These are phyloP conservation scores for Cetraspora pellucida DNA, from an alignment of 192 early-diverging fungal species.

Conservation along the genomic window DNA sequence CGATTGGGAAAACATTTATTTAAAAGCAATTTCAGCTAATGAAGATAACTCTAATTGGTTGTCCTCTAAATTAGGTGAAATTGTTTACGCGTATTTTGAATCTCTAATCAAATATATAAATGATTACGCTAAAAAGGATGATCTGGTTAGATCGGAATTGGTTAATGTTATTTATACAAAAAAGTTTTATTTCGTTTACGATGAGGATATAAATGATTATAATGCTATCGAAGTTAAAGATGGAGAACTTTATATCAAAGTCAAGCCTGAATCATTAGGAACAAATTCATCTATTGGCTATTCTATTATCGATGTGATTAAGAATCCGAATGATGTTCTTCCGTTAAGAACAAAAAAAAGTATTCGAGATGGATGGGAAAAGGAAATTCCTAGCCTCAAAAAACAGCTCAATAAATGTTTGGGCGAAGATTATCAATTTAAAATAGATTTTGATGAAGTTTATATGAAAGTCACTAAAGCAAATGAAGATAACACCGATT, in stretches of 20 bases:
- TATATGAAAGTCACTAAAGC: constrained; percentile 3
- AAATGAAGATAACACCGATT: constrained; percentile 20
- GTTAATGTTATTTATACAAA: not conserved
- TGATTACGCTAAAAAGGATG: constrained; percentile 6
- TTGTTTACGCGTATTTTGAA: constrained; percentile 14
- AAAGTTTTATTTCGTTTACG: constrained; percentile 16
- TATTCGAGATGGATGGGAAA: constrained; percentile 29
- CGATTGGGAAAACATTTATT: constrained; percentile 16
- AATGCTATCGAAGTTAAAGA: constrained; percentile 9
- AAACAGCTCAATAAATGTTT: constrained; percentile 6
- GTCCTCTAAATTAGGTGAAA: not conserved
- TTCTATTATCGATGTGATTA: not conserved
- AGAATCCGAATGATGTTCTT: constrained; percentile 1
- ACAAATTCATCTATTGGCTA: constrained; percentile 17
- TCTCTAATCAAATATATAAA: not conserved
- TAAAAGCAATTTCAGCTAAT: not conserved
- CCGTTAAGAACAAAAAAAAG: constrained; percentile 9
- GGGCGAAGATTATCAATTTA: constrained; percentile 27
- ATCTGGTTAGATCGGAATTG: constrained; percentile 15
- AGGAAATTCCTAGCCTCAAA: constrained; percentile 4
- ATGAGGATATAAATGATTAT: constrained; percentile 17
- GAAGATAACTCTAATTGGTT: not conserved
- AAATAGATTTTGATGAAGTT: constrained; percentile 23
- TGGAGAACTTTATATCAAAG: constrained; percentile 7
- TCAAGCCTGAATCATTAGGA: not conserved